Evolutionary conservation across 306 rosid genomes (phyloP).

Genomic region (Gleditsia sinensis): DNA sequence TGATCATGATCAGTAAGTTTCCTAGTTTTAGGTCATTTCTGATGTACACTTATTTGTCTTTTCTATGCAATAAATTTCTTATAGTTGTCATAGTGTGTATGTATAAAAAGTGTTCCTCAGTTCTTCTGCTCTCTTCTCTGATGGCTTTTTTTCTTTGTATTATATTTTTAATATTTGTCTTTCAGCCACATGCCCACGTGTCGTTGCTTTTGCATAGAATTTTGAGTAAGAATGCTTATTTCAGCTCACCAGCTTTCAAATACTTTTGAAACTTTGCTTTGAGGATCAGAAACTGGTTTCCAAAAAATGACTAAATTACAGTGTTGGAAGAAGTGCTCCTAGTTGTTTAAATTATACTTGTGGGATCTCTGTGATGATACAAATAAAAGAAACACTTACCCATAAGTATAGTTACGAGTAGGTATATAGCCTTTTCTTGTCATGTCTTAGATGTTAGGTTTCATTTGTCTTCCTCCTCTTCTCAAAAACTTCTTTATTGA

Average conservation of each 20-base stretch:
- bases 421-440: neutral
- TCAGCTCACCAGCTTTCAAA: neutral
- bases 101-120: neutral
- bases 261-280: neutral
- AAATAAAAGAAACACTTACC: neutral
- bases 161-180: neutral
- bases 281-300: neutral
- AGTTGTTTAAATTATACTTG: neutral
- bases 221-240: neutral
- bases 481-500: neutral
- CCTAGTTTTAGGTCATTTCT: slow-evolving; percentile 8
- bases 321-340: neutral
- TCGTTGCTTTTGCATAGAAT: neutral
- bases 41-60: neutral
- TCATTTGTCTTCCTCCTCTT: neutral
- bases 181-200: neutral
- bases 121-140: neutral
- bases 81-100: neutral
- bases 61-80: neutral
- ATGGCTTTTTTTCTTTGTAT: neutral
- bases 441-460: neutral
- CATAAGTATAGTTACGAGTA: neutral
- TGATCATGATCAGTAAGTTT: neutral
- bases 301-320: neutral
- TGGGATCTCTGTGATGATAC: neutral